Evolutionary conservation across 805 yeast genomes (phyloP).

Genomic region (Kodamaea nitidulidarum): DNA sequence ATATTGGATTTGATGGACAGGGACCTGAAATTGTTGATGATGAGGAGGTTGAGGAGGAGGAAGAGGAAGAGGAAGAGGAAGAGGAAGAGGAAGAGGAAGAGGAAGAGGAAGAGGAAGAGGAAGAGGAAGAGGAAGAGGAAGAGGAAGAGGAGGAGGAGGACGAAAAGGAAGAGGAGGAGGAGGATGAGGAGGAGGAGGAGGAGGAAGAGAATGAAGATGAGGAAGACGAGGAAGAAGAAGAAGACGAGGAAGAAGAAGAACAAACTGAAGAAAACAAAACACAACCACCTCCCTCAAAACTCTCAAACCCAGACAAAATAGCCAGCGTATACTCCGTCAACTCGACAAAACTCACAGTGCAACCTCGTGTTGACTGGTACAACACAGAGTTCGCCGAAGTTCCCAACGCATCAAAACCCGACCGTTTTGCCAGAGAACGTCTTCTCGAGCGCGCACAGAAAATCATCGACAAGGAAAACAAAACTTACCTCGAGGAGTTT

Average conservation of each 20-base stretch:
- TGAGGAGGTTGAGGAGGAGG: slow-evolving; percentile 13
- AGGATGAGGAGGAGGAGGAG: slow-evolving; percentile 13
- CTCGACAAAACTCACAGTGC: slow-evolving; percentile 53
- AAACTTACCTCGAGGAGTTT: slow-evolving; percentile 65
- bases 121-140: slow-evolving; percentile 19
- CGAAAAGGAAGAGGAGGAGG: slow-evolving; percentile 13
- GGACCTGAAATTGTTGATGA: slow-evolving; percentile 29
- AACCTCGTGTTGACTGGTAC: slow-evolving; percentile 74
- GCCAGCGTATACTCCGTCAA: slow-evolving; percentile 46
- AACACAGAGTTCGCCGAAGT: slow-evolving; percentile 29
- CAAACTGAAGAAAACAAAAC: slow-evolving; percentile 10
- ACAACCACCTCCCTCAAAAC: slow-evolving; percentile 6
- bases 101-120: slow-evolving; percentile 21
- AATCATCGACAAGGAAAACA: slow-evolving; percentile 67
- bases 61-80: slow-evolving; percentile 24
- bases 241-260: background rate
- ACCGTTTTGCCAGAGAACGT: slow-evolving; percentile 54
- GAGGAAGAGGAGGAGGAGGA: slow-evolving; percentile 12
- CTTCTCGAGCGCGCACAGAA: slow-evolving; percentile 63
- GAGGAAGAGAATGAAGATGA: slow-evolving; percentile 9
- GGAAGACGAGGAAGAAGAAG: background rate
- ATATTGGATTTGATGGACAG: slow-evolving; percentile 55
- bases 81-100: slow-evolving; percentile 34
- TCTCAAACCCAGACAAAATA: slow-evolving; percentile 24
- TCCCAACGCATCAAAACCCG: slow-evolving; percentile 33